A percentile compares a stretch with the other conserved stretches of the same genome.
Conservation (phyloP, 257 asterid species). For the Primulina eburnea region DNA sequence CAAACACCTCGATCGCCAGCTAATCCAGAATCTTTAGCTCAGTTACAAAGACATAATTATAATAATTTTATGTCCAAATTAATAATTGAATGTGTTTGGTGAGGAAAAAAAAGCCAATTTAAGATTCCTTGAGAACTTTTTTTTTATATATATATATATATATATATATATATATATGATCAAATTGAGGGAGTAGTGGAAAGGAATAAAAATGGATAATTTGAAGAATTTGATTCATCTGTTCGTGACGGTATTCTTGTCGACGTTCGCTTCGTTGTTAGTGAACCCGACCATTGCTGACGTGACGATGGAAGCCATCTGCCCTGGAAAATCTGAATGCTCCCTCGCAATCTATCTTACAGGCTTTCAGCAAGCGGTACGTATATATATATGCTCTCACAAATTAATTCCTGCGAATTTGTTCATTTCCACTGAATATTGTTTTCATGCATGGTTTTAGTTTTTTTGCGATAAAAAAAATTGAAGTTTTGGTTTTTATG, state of each 20-base stretch:
- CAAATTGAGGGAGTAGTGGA: background rate
- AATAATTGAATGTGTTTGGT: background rate
- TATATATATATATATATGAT: no score
- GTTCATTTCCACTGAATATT: no score
- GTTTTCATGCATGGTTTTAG: no score
- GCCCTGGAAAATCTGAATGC: slow-evolving; percentile 13
- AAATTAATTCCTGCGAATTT: no score
- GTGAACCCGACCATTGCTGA: slow-evolving; percentile 14
- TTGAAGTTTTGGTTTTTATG: no score
- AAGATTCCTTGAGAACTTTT: background rate
- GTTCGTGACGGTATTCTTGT: slow-evolving; percentile 8
- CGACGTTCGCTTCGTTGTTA: background rate
- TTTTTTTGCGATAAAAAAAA: no score
- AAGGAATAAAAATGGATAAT: slow-evolving; percentile 1
- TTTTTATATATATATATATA: no score
- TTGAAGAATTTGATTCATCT: slow-evolving; percentile 6
- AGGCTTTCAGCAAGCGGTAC: slow-evolving; percentile 17
- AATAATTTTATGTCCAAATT: background rate
- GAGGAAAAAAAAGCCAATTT: background rate
- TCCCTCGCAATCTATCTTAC: slow-evolving; percentile 16
- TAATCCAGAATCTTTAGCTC: background rate
- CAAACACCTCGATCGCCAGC: background rate
- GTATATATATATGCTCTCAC: no score
- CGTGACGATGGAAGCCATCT: slow-evolving; percentile 15
- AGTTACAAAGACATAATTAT: background rate